A percentile compares a stretch with the other conserved stretches of the same genome.
These are phyloP conservation scores for Populus nigra DNA, from an alignment of 345 rosid genomes.

Conservation along the genomic window DNA sequence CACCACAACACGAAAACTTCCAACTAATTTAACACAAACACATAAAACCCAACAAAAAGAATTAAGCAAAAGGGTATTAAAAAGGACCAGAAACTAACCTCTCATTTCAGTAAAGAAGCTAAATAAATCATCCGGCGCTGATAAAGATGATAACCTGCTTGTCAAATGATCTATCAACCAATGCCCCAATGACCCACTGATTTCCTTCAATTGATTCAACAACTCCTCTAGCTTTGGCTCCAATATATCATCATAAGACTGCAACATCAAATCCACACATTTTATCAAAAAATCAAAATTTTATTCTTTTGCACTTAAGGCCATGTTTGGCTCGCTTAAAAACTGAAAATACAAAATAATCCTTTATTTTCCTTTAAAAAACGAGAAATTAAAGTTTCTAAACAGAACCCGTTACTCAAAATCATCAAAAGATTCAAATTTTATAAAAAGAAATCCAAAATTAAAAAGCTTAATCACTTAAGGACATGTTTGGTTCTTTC, in stretches of 20 bases:
- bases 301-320: too few species aligned
- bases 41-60: not conserved
- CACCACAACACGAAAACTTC: not conserved
- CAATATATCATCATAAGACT: constrained; percentile 75
- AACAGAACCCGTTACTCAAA: too few species aligned
- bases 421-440: too few species aligned
- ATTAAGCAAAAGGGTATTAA: not conserved
- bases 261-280: constrained; percentile 18
- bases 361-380: too few species aligned
- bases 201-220: constrained; percentile 59
- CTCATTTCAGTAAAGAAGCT: constrained; percentile 77
- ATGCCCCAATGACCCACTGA: constrained; percentile 56
- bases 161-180: constrained; percentile 71
- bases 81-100: constrained; percentile 40
- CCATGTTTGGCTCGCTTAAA: too few species aligned
- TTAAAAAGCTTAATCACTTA: too few species aligned
- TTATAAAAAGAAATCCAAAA: too few species aligned
- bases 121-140: constrained; percentile 77
- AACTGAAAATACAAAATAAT: too few species aligned
- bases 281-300: too few species aligned
- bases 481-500: too few species aligned
- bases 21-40: not conserved
- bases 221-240: constrained; percentile 84
- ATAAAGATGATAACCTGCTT: constrained; percentile 55
- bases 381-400: not conserved